Evolutionary conservation across 2,329 filamentous ascomycete genomes (phyloP), one percentile per base, ranked within the genome.

Genomic region (Colletotrichum cordylinicola): DNA sequence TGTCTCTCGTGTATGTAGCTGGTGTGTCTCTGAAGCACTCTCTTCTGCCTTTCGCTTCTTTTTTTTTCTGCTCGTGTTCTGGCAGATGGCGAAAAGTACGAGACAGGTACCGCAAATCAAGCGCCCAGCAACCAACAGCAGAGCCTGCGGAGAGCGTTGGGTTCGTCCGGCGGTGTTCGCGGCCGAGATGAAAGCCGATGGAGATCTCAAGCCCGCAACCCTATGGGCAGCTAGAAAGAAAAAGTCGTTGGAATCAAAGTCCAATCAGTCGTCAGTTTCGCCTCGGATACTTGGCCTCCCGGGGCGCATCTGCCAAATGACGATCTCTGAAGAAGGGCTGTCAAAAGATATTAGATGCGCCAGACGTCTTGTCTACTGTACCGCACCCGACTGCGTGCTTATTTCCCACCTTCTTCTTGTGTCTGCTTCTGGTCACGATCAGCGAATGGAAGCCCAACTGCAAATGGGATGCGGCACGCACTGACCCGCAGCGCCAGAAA

Each of bases 241-340:
- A 58, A 62, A 16, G 55, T 62, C 69, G 64, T 67, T 73, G 56
- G 43, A 39, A 24, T 18, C 29, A 37, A 31, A 52, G 43, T 52
- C 65, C 55, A 62, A 29, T 61, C 58, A 72, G 35, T 72, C 55
- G 68, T 52, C 39, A 27, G 65, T 43, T 60, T 76, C 75, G 65
- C 67, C 65, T 77, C 74, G 67, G 74, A 64, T 68, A 43, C 70
- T 70, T 70, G 70, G 67, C 58, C 35, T 73, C 68, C 76, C 74
- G 70, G 62, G 70, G 66, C 74, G 74, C 70, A 77, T 74, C 74
- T 77, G 76, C 70, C 76, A 77, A 77, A 77, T 74, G 76, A 77
- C 70, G 76, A 77, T 77, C 76, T 77, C 67, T 76, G 43, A 43
- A 52, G 27, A 62, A 52, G 58, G 52, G 27, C 64, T 68, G 69